Percentiles rank a stretch among this genome's conserved stretches.
phyloP scores from a whole-genome alignment of 1,284 basidiomycete species.

The Malassezia furfur region DNA sequence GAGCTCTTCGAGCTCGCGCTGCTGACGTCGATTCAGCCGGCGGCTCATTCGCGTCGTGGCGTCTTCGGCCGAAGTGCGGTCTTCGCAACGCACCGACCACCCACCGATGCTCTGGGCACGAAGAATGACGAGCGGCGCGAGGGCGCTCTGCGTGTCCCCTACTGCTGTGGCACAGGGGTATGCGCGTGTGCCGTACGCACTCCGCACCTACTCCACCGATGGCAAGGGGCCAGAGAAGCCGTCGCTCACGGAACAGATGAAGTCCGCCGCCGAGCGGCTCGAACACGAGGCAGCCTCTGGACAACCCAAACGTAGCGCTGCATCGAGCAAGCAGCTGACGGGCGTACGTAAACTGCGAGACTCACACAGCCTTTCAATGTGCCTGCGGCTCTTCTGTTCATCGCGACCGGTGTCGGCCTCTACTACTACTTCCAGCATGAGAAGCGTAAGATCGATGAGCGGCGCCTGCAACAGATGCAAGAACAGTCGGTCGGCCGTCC shows the following conservation, averaged over 20 bases:
- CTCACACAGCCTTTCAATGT: conserved; percentile 64
- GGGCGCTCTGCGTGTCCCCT: too few species aligned
- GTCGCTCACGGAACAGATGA: not conserved
- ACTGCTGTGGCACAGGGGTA: too few species aligned
- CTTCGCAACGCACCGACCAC: conserved; percentile 1
- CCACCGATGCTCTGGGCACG: too few species aligned
- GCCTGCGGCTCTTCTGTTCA: conserved; percentile 68
- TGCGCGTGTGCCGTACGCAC: not conserved
- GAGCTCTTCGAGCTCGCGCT: conserved; percentile 39
- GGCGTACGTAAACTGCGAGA: not conserved
- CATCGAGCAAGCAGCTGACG: not conserved
- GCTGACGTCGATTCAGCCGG: conserved; percentile 39
- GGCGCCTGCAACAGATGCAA: conserved; percentile 24
- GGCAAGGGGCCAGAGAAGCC: not conserved
- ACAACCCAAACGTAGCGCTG: not conserved
- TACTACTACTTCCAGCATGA: conserved; percentile 82
- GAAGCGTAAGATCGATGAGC: conserved; percentile 53
- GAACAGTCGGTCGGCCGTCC: conserved; percentile 55
- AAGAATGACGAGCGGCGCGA: too few species aligned
- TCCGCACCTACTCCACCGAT: not conserved
- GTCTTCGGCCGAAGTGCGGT: not conserved
- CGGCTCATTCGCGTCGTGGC: conserved; percentile 21
- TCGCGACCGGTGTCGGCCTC: conserved; percentile 69
- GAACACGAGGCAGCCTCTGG: not conserved
- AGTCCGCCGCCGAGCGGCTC: not conserved